These are phyloP conservation scores for Alternaria burnsii DNA, from an alignment of 2,329 filamentous ascomycete species.

Conservation along the genomic window DNA sequence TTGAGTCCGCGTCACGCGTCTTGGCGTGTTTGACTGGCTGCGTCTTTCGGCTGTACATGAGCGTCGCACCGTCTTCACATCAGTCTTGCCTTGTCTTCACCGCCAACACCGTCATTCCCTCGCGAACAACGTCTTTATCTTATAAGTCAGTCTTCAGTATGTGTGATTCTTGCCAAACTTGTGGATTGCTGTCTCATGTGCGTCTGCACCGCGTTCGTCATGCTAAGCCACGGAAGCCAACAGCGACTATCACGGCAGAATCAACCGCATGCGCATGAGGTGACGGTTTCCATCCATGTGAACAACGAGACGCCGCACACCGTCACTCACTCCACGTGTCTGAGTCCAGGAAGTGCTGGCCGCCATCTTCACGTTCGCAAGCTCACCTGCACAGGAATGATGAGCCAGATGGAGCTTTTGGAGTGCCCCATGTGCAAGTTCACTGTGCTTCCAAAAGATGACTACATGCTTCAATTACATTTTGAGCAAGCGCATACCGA, in stretches of 20 bases:
- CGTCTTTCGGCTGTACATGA: constrained; percentile 14
- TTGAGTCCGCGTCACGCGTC: constrained; percentile 7
- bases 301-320: neutral
- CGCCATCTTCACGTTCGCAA: constrained; percentile 3
- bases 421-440: constrained; percentile 50
- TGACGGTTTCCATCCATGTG: constrained; percentile 16
- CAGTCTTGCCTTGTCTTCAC: constrained; percentile 17
- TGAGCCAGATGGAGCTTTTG: constrained; percentile 30
- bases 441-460: constrained; percentile 35
- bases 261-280: constrained; percentile 12
- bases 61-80: constrained; percentile 19
- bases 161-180: constrained; percentile 21
- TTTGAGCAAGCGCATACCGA: constrained; percentile 52
- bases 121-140: constrained; percentile 1
- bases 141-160: constrained; percentile 16
- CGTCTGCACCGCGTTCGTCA: constrained; percentile 16
- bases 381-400: constrained; percentile 23
- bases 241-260: constrained; percentile 16
- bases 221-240: constrained; percentile 28
- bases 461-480: constrained; percentile 50
- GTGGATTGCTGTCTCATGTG: constrained; percentile 11
- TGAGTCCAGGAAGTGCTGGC: constrained; percentile 6
- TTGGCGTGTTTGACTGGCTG: constrained; percentile 19
- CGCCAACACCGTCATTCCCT: neutral
- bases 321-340: neutral